Evolutionary conservation across 257 asterid genomes (phyloP).

Genomic region (Cordia subcordata): DNA sequence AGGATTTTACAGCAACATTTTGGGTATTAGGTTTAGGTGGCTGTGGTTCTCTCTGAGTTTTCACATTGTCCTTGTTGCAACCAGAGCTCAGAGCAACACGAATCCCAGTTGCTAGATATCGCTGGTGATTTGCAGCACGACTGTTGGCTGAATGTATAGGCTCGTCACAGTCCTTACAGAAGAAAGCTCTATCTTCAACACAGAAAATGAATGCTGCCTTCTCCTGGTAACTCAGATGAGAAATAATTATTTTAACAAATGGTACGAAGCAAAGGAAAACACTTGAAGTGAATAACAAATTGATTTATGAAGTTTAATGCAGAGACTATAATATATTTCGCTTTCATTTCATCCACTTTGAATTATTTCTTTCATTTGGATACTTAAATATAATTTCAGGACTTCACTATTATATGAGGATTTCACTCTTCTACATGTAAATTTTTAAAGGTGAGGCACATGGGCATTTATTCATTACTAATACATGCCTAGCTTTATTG

Average conservation of each 20-base stretch:
- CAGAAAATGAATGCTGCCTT: conserved; percentile 95
- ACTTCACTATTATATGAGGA: too few relatives aligned
- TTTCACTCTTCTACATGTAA: too few relatives aligned
- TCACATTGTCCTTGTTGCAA: conserved; percentile 36
- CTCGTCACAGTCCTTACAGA: conserved; percentile 88
- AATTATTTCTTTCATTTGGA: too few relatives aligned
- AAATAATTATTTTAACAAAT: too few relatives aligned
- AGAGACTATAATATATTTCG: too few relatives aligned
- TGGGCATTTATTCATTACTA: too few relatives aligned
- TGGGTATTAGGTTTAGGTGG: conserved; percentile 52
- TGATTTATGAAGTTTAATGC: too few relatives aligned
- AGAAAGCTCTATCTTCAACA: conserved; percentile 94
- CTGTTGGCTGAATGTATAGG: conserved; percentile 75
- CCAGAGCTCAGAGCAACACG: conserved; percentile 69
- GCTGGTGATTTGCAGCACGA: conserved; percentile 82
- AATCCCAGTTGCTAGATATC: conserved; percentile 89
- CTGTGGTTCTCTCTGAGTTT: conserved; percentile 43
- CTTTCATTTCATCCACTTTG: too few relatives aligned
- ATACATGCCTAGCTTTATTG: too few relatives aligned
- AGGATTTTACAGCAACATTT: conserved; percentile 28
- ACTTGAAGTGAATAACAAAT: too few relatives aligned
- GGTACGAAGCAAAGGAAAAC: background rate
- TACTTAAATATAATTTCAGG: too few relatives aligned
- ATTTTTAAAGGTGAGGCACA: too few relatives aligned
- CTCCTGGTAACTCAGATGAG: conserved; percentile 33